A percentile compares a stretch with the other conserved stretches of the same genome.
phyloP scores from a whole-genome alignment of 106 monocot genomes.

The Acanthochlamys bracteata region DNA sequence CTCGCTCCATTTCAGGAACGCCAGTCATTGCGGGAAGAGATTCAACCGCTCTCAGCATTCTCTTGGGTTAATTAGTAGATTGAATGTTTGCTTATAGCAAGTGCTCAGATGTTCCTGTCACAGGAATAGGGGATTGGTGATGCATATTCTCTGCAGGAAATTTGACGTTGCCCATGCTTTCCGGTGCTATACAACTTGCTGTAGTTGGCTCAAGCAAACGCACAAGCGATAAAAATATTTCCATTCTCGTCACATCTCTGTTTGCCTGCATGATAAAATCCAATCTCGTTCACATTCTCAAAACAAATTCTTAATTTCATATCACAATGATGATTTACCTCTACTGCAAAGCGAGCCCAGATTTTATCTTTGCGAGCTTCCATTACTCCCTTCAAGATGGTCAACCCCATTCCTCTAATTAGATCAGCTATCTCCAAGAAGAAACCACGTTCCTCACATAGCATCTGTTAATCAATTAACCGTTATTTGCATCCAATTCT shows the following conservation, averaged over 20 bases:
- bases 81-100: conserved; percentile 2
- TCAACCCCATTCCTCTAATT: conserved; percentile 82
- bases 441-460: conserved; percentile 82
- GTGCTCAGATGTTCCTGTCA: conserved; percentile 25
- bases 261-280: conserved; percentile 57
- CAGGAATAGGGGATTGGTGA: conserved; percentile 33
- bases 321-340: conserved; percentile 35
- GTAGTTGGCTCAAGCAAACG: conserved; percentile 46
- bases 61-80: conserved; percentile 1
- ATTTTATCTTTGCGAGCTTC: conserved; percentile 69
- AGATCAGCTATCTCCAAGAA: conserved; percentile 90
- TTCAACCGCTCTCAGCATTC: conserved; percentile 39
- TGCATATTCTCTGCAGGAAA: conserved; percentile 8
- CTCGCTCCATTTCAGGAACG: conserved; percentile 16
- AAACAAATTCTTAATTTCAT: too few species aligned
- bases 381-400: conserved; percentile 92
- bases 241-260: conserved; percentile 87
- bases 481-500: background rate
- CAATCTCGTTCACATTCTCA: too few species aligned
- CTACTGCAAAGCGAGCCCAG: conserved; percentile 92
- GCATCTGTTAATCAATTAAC: conserved; percentile 49
- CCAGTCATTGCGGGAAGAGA: conserved; percentile 48
- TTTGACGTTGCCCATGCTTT: conserved; percentile 19
- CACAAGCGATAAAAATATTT: conserved; percentile 78
- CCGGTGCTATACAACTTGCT: conserved; percentile 5